Conservation (phyloP, 257 asterid species). For the Coffea eugenioides region DNA sequence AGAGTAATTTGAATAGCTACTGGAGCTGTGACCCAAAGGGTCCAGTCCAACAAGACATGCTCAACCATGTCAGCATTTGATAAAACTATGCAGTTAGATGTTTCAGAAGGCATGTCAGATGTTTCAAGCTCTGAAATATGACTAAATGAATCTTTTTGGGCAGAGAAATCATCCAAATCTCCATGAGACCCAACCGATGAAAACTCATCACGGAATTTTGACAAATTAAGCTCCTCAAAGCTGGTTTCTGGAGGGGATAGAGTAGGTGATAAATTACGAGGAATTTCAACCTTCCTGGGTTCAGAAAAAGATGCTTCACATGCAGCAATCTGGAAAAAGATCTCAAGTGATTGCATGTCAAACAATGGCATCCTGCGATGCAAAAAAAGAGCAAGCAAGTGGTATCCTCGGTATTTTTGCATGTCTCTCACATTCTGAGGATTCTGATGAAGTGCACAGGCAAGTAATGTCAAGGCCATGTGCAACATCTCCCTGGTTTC, state of each 20-base stretch:
- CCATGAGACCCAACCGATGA: slow-evolving; percentile 89
- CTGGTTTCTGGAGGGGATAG: slow-evolving; percentile 48
- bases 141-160: slow-evolving; percentile 81
- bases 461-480: slow-evolving; percentile 86
- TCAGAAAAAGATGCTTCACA: slow-evolving; percentile 98
- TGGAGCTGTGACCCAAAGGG: slow-evolving; percentile 92
- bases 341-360: slow-evolving; percentile 97
- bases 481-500: slow-evolving; percentile 98
- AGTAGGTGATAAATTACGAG: slow-evolving; percentile 55
- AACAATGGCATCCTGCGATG: slow-evolving; percentile 90
- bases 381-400: slow-evolving; percentile 89
- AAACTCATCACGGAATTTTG: slow-evolving; percentile 79
- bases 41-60: slow-evolving; percentile 99
- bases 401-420: slow-evolving; percentile 95
- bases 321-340: slow-evolving; percentile 96
- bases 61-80: slow-evolving; percentile 99
- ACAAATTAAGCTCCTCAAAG: slow-evolving; percentile 72
- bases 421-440: slow-evolving; percentile 97
- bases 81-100: slow-evolving; percentile 92
- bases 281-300: slow-evolving; percentile 54
- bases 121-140: slow-evolving; percentile 87
- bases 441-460: slow-evolving; percentile 90
- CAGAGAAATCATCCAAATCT: slow-evolving; percentile 94
- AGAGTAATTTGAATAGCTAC: slow-evolving; percentile 81
- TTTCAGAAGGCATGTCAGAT: slow-evolving; percentile 68